Conservation (phyloP, 208 protist genomes). For the Trichomonas vaginalis region DNA sequence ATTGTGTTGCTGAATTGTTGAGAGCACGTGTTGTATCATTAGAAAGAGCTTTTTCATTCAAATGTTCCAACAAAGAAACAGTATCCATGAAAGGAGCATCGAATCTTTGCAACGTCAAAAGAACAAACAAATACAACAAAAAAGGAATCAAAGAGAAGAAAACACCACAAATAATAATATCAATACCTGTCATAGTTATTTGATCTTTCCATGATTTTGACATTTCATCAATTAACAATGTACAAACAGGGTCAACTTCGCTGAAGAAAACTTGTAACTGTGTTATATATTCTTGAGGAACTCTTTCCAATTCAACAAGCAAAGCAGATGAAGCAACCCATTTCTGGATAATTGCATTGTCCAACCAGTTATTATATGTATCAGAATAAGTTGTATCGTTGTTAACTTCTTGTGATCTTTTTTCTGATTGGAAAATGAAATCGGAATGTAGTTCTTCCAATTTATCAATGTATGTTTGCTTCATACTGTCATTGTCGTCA, state of each 20-base stretch:
- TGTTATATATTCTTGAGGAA: neutral
- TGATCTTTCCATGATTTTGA: neutral
- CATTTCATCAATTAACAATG: neutral
- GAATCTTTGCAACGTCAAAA: neutral
- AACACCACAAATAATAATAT: neutral
- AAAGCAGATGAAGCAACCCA: neutral
- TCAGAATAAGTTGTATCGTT: neutral
- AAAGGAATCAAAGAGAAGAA: neutral
- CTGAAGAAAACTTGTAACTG: neutral
- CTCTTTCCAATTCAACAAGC: neutral
- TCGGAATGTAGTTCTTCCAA: neutral
- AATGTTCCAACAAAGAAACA: neutral
- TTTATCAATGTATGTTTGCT: neutral
- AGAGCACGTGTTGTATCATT: neutral
- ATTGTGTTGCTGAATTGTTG: neutral
- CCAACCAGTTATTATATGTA: neutral
- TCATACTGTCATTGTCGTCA: neutral
- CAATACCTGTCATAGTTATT: neutral
- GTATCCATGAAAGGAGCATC: neutral
- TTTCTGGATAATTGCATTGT: neutral
- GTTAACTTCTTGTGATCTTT: neutral
- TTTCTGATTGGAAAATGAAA: neutral
- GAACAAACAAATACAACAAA: neutral
- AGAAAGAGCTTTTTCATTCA: neutral
- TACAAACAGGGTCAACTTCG: neutral